These are phyloP conservation scores for Entonaema liquescens DNA, from an alignment of 495 filamentous ascomycete species.

Conservation along the genomic window DNA sequence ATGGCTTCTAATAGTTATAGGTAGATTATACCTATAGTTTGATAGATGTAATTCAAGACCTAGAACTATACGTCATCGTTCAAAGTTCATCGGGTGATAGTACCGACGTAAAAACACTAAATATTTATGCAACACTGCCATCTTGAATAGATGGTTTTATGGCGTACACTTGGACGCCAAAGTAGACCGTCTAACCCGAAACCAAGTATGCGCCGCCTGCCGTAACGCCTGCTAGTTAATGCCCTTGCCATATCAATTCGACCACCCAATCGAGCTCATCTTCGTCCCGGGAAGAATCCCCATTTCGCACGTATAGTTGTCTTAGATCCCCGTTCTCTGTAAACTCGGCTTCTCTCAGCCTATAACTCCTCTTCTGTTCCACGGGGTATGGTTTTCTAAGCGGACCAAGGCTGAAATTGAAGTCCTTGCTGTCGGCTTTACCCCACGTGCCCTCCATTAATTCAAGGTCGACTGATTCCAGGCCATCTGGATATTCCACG, in stretches of 20 bases:
- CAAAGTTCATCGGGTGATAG: not conserved
- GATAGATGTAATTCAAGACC: not conserved
- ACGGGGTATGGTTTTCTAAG: slow-evolving; percentile 48
- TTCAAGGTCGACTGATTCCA: slow-evolving; percentile 60
- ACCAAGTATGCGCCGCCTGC: not conserved
- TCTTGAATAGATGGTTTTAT: not conserved
- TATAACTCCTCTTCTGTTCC: slow-evolving; percentile 51
- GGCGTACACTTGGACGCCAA: not conserved
- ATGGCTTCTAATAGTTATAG: too few species aligned
- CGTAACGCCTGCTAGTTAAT: slow-evolving; percentile 28
- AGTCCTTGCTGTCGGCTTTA: slow-evolving; percentile 56
- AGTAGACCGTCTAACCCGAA: not conserved
- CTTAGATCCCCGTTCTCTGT: slow-evolving; percentile 33
- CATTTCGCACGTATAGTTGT: slow-evolving; percentile 39
- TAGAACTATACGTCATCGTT: not conserved
- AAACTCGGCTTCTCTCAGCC: slow-evolving; percentile 39
- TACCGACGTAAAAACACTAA: not conserved
- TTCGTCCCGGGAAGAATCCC: slow-evolving; percentile 29
- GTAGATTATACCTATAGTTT: not conserved
- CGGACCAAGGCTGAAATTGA: slow-evolving; percentile 62
- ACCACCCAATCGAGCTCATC: slow-evolving; percentile 41
- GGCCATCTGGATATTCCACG: slow-evolving; percentile 60
- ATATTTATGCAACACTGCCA: not conserved
- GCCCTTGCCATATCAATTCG: slow-evolving; percentile 41
- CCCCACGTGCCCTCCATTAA: slow-evolving; percentile 70